These are phyloP conservation scores for Coniochaeta pulveracea DNA, from an alignment of 2,329 filamentous ascomycete species.

Conservation along the genomic window DNA sequence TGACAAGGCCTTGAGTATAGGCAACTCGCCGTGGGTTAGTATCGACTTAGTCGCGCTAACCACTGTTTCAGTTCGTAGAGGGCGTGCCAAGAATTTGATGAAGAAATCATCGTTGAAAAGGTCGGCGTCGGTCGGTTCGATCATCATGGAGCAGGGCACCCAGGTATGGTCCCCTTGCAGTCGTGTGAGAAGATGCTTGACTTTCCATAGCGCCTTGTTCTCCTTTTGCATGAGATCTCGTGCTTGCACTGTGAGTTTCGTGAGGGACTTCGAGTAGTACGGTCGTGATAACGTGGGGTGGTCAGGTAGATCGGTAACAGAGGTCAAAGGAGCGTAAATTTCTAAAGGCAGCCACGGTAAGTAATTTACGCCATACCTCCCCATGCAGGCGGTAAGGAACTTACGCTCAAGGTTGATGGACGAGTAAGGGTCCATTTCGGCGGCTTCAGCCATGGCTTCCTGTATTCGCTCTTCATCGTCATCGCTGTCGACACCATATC, in stretches of 20 bases:
- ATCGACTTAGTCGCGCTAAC: neutral
- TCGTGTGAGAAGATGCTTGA: constrained; percentile 62
- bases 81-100: constrained; percentile 19
- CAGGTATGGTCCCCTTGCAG: constrained; percentile 66
- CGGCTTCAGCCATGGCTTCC: constrained; percentile 49
- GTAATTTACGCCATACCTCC: neutral
- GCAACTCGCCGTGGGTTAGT: no score
- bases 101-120: constrained; percentile 39
- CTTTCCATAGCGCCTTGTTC: constrained; percentile 58
- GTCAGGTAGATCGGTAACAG: constrained; percentile 60
- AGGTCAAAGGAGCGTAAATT: constrained; percentile 63
- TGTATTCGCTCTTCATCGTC: constrained; percentile 56
- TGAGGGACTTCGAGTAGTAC: constrained; percentile 63
- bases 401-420: constrained; percentile 60
- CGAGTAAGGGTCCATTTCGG: constrained; percentile 64
- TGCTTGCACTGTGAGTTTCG: constrained; percentile 58
- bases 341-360: no score
- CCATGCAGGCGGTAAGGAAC: constrained; percentile 16
- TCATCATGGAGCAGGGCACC: constrained; percentile 48
- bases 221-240: constrained; percentile 65
- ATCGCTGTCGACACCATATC: constrained; percentile 63
- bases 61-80: neutral
- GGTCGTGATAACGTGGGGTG: constrained; percentile 67
- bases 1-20: no score
- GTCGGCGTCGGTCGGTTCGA: constrained; percentile 42